Evolutionary conservation across 2,329 filamentous ascomycete genomes (phyloP).

Genomic region (Clathrospora elynae): DNA sequence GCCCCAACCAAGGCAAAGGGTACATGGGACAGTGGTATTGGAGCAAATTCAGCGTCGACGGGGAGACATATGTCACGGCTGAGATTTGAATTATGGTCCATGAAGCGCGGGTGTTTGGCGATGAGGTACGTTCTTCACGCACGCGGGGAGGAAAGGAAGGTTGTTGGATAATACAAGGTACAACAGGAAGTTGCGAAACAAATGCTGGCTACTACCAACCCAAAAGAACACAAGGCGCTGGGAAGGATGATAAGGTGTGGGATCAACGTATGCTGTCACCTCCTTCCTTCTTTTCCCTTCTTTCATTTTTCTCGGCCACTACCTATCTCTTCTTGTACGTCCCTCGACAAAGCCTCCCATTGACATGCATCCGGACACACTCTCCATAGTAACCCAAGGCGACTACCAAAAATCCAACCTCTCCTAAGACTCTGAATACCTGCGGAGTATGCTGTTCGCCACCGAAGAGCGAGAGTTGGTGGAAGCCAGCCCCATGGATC

Average conservation of each 20-base stretch:
- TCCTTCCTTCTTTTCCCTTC: not conserved
- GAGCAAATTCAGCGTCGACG: conserved; percentile 51
- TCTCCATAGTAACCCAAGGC: conserved; percentile 62
- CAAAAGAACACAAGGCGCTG: conserved; percentile 58
- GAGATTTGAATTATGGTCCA: conserved; percentile 59
- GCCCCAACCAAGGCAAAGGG: conserved; percentile 48
- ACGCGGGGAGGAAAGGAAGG: not conserved
- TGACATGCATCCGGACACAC: conserved; percentile 48
- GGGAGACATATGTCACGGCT: conserved; percentile 46
- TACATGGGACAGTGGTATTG: conserved; percentile 69
- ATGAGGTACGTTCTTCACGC: conserved; percentile 31
- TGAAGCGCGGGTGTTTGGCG: conserved; percentile 51
- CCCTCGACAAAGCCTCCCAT: not conserved
- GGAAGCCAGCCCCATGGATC: conserved; percentile 58
- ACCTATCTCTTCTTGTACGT: too few relatives aligned
- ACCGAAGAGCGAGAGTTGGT: conserved; percentile 67
- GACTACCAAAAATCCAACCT: conserved; percentile 65
- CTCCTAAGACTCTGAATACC: conserved; percentile 46
- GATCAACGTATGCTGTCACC: conserved; percentile 35
- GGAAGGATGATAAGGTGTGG: conserved; percentile 63
- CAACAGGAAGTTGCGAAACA: conserved; percentile 46
- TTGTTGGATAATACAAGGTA: not conserved
- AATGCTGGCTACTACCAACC: conserved; percentile 57
- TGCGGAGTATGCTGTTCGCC: conserved; percentile 58
- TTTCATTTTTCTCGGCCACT: too few relatives aligned